These are phyloP conservation scores for Corynespora cassiicola DNA, from an alignment of 2,329 filamentous ascomycete genomes.

Conservation along the genomic window DNA sequence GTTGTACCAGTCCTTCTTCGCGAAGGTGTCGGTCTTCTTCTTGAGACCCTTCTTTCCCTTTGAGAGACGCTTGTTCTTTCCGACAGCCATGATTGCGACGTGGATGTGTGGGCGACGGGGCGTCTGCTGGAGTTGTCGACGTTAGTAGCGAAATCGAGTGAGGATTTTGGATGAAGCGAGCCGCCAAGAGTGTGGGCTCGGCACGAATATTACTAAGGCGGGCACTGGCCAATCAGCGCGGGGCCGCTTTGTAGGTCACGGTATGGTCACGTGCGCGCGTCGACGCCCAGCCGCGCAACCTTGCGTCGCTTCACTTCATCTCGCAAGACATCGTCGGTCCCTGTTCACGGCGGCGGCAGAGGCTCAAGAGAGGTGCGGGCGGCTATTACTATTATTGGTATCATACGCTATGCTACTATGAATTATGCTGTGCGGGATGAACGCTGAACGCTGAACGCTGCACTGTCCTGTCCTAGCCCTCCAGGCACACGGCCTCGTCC, in stretches of 20 bases:
- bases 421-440: slow-evolving; percentile 1
- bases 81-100: slow-evolving; percentile 81
- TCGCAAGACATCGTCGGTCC: no score
- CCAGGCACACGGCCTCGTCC: no score
- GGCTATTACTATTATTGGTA: slow-evolving; percentile 14
- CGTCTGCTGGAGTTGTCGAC: slow-evolving; percentile 40
- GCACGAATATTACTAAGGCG: neutral
- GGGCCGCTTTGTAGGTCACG: no score
- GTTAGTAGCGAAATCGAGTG: slow-evolving; percentile 27
- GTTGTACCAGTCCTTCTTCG: slow-evolving; percentile 98
- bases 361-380: no score
- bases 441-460: slow-evolving; percentile 7
- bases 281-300: no score
- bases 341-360: no score
- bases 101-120: slow-evolving; percentile 40
- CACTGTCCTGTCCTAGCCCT: slow-evolving; percentile 3
- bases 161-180: no score
- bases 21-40: slow-evolving; percentile 99
- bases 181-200: slow-evolving; percentile 6
- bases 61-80: slow-evolving; percentile 99
- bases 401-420: slow-evolving; percentile 9
- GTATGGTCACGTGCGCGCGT: no score
- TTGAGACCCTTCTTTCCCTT: slow-evolving; percentile 99
- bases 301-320: no score
- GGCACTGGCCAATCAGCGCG: no score